phyloP scores from a whole-genome alignment of 163 green algal genomes.

The Chlamydomonas reinhardtii region DNA sequence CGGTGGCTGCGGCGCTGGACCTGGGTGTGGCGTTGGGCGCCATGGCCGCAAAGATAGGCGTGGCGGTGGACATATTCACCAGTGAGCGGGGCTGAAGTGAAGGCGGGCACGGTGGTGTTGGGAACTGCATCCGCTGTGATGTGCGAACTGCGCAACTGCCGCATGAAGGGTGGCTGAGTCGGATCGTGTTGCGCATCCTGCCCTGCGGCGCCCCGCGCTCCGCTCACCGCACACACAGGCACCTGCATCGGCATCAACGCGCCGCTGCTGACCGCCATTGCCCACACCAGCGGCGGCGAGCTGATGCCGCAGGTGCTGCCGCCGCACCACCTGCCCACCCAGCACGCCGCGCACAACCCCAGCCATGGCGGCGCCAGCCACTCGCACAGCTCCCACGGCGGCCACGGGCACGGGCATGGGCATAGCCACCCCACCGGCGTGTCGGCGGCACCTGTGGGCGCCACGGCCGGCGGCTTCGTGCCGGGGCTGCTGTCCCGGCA shows the following conservation, averaged over 20 bases:
- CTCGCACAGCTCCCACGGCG: too few relatives aligned
- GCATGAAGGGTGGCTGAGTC: too few relatives aligned
- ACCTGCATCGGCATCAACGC: conserved; percentile 23
- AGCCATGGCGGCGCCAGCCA: not conserved
- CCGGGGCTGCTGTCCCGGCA: conserved; percentile 1
- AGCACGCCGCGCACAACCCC: not conserved
- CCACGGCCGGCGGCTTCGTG: conserved; percentile 12
- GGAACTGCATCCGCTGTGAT: not conserved
- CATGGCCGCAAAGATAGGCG: conserved; percentile 11
- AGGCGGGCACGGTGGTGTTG: not conserved
- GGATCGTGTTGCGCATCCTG: too few relatives aligned
- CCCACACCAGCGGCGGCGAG: conserved; percentile 40
- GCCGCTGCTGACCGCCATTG: conserved; percentile 15
- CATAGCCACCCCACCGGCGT: too few relatives aligned
- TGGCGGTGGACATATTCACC: conserved; percentile 36
- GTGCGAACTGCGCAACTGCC: too few relatives aligned
- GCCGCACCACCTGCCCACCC: conserved; percentile 1
- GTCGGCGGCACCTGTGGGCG: too few relatives aligned
- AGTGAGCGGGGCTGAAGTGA: not conserved
- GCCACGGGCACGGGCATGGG: not conserved
- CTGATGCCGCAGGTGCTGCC: conserved; percentile 26
- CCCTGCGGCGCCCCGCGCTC: too few relatives aligned
- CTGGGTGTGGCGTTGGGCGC: conserved; percentile 19
- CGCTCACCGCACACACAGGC: too few relatives aligned
- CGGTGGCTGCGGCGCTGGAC: conserved; percentile 18